These are phyloP conservation scores for Salix viminalis DNA, from an alignment of 345 rosid species.

Conservation along the genomic window DNA sequence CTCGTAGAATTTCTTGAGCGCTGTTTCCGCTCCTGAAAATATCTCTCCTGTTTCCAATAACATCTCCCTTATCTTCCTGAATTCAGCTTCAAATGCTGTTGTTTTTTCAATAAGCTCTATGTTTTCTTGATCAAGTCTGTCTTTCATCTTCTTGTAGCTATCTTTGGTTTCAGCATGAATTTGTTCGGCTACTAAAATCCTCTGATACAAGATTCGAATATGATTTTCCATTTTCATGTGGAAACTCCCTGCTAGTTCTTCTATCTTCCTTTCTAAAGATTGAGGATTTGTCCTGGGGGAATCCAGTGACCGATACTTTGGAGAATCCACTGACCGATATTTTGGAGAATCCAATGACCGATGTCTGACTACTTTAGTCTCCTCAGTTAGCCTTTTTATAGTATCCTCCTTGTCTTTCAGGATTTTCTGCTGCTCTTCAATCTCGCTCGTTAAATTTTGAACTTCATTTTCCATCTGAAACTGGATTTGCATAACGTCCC, in stretches of 20 bases:
- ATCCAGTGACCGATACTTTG: conserved; percentile 7
- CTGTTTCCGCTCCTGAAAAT: conserved; percentile 29
- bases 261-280: conserved; percentile 53
- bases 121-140: conserved; percentile 33
- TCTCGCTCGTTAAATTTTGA: conserved; percentile 18
- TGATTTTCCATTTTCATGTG: conserved; percentile 58
- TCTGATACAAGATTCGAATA: conserved; percentile 50
- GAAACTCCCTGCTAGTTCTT: conserved; percentile 58
- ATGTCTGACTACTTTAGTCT: conserved; percentile 28
- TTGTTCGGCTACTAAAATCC: conserved; percentile 70
- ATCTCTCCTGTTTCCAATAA: conserved; percentile 23
- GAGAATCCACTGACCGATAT: background rate
- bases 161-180: conserved; percentile 60
- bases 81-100: conserved; percentile 23
- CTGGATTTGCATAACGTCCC: conserved; percentile 18
- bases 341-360: conserved; percentile 33
- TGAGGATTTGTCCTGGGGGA: conserved; percentile 25
- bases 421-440: conserved; percentile 36
- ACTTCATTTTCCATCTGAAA: conserved; percentile 19
- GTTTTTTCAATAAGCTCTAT: conserved; percentile 24
- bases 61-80: conserved; percentile 33
- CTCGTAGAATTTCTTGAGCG: conserved; percentile 32
- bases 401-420: conserved; percentile 31
- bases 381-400: conserved; percentile 34
- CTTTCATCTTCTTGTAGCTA: conserved; percentile 28